Base-by-base conservation (phyloP, 768 basidiomycete species). In the Ramaria sp. region DNA sequence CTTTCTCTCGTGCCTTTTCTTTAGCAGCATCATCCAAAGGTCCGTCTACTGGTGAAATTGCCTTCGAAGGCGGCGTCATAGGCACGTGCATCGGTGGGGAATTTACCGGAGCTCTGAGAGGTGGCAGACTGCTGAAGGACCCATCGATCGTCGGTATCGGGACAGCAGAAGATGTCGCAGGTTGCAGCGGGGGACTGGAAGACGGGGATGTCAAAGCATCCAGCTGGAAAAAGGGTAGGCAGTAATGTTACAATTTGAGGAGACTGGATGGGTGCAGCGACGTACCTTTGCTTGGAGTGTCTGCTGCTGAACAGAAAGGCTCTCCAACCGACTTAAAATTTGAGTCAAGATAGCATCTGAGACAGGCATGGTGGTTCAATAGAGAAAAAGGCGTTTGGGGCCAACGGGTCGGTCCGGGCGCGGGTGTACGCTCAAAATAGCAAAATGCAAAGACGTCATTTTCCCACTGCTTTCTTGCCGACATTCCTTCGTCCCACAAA, bases 211-310 rank as follows among this genome's bases (percentile, higher is more conserved):
- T 66, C 18, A 80, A 58, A 0, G 71, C 66, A 64, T 85, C 82
- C 13, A 85, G 62, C 84, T 85, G 55, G 27, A 27, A 48, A 3
- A 38, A 49, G 20, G 18, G 32, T 32, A 20, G 41, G 24, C n/a
- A 27, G 13, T n/a, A 41, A 9, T 41, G 15, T 41, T 41, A n/a
- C n/a, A n/a, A n/a, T n/a, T n/a, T n/a, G n/a, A n/a, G n/a, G n/a
- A n/a, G n/a, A n/a, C n/a, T n/a, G n/a, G n/a, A n/a, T 7, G 3
- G 39, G 20, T 41, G 36, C 20, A 2, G n/a, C 32, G 32, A 5
- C 39, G 39, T 59, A 89, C 88, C 76, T 92, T 88, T 22, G 85
- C 81, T 60, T 88, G 84, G 62, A 91, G 71, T 0, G 79, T 74
- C 66, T 88, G 85, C 64, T 91, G 87, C 48, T 79, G 79, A 47